Conservation (phyloP, 2,329 filamentous ascomycete genomes). For the Fusarium robinianum region DNA sequence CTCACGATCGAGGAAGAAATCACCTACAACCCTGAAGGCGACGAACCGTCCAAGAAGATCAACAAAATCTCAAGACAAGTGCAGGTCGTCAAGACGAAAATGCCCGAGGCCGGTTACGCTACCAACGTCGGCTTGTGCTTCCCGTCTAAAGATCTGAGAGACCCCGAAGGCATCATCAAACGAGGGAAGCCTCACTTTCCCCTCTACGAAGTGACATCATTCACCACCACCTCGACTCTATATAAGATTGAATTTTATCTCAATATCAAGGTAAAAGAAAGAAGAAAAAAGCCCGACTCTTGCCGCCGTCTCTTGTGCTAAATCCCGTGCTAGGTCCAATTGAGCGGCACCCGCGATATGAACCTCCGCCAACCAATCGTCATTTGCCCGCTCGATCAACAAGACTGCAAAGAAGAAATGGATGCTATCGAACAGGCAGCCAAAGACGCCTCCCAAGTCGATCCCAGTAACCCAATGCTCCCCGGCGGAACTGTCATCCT, state of each 20-base stretch:
- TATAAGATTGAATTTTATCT: slow-evolving; percentile 99
- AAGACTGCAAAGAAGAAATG: slow-evolving; percentile 97
- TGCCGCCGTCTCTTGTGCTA: slow-evolving; percentile 15
- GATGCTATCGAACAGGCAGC: slow-evolving; percentile 96
- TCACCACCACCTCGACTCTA: slow-evolving; percentile 89
- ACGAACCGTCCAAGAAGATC: slow-evolving; percentile 88
- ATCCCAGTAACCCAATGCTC: slow-evolving; percentile 89
- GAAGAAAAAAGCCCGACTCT: no score
- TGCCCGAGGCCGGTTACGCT: slow-evolving; percentile 90
- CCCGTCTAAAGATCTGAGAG: slow-evolving; percentile 84
- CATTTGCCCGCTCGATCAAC: slow-evolving; percentile 92
- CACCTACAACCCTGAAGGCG: slow-evolving; percentile 97
- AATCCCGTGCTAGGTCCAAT: slow-evolving; percentile 71
- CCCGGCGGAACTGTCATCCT: slow-evolving; percentile 82
- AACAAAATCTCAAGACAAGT: slow-evolving; percentile 86
- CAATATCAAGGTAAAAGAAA: slow-evolving; percentile 84
- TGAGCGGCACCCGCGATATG: slow-evolving; percentile 88
- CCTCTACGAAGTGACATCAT: slow-evolving; percentile 83
- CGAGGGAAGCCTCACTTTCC: slow-evolving; percentile 86
- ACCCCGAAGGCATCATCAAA: slow-evolving; percentile 84
- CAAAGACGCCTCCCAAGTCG: slow-evolving; percentile 86
- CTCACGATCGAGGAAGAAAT: slow-evolving; percentile 96
- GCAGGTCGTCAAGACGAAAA: slow-evolving; percentile 77
- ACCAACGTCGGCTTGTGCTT: slow-evolving; percentile 92
- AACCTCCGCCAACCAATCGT: slow-evolving; percentile 89